A percentile compares a stretch with the other conserved stretches of the same genome.
Conservation (phyloP, 2,329 filamentous ascomycete species). For the Pyrenochaeta sp. region DNA sequence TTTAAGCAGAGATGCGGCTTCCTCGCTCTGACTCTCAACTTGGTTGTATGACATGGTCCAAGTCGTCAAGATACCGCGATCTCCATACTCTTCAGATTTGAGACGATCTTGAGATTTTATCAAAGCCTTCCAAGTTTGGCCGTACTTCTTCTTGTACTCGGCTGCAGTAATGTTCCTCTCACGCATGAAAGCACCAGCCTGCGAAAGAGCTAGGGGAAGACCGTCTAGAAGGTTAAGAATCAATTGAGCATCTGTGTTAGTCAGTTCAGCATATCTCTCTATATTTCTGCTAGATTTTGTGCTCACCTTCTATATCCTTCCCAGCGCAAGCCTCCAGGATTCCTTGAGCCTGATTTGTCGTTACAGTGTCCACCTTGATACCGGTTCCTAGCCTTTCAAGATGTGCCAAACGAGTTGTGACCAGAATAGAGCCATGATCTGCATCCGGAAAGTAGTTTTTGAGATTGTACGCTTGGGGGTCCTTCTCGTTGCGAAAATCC, state of each 20-base stretch:
- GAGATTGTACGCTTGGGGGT: slow-evolving; percentile 22
- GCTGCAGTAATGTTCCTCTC: slow-evolving; percentile 39
- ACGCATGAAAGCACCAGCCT: slow-evolving; percentile 55
- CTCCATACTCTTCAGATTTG: slow-evolving; percentile 33
- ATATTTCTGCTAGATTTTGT: no score
- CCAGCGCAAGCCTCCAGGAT: slow-evolving; percentile 37
- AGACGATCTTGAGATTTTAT: slow-evolving; percentile 40
- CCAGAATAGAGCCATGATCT: slow-evolving; percentile 25
- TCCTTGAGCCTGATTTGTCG: slow-evolving; percentile 25
- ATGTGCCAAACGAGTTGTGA: slow-evolving; percentile 24
- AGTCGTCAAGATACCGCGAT: slow-evolving; percentile 37
- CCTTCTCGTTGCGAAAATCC: slow-evolving; percentile 13
- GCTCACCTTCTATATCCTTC: slow-evolving; percentile 23
- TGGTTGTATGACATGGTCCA: slow-evolving; percentile 43
- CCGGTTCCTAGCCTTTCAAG: slow-evolving; percentile 30
- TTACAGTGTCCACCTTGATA: slow-evolving; percentile 34
- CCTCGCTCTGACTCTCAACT: slow-evolving; percentile 22
- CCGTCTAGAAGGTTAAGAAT: slow-evolving; percentile 52
- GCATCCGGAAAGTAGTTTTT: slow-evolving; percentile 21
- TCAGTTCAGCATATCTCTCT: no score
- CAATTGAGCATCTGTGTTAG: slow-evolving; percentile 25
- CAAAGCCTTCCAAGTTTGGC: slow-evolving; percentile 47
- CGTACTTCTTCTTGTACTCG: slow-evolving; percentile 49
- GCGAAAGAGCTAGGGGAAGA: slow-evolving; percentile 56
- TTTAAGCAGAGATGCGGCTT: slow-evolving; percentile 32